Evolutionary conservation across 208 protist genomes (phyloP), one percentile per base, ranked within the genome.

Genomic region (Polymyxa betae): DNA sequence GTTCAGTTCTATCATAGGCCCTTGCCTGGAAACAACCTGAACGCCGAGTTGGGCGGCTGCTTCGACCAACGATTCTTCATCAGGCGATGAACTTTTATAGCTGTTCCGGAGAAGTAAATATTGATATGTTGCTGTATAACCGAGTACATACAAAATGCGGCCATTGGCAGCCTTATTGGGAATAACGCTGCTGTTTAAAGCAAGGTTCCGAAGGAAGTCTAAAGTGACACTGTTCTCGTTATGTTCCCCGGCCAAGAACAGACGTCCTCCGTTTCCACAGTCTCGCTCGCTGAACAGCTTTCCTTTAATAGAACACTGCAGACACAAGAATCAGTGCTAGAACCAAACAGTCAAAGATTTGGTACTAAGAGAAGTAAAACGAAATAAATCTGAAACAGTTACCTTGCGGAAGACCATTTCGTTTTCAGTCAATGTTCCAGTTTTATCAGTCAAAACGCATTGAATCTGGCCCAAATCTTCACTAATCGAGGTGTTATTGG

Each of bases 371-470:
- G n/a, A n/a, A n/a, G n/a, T n/a, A n/a, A n/a, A n/a, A n/a, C n/a
- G n/a, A n/a, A n/a, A n/a, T n/a, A n/a, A n/a, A n/a, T n/a, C n/a
- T 12, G 40, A 35, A 38, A 5, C n/a, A 5, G 16, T 5, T 82
- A 82, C 92, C 41, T 92, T 52, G 49, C 78, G 35, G 88, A 95
- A 95, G 0, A 49, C 10, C 94, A 96, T 96, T 20, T 89, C 88
- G 89, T 96, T 96, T 45, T 91, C 88, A 0, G 94, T 96, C 44
- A 96, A 88, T 40, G 94, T 96, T 0, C 94, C 94, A n/a, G 94
- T 96, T 90, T 95, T 95, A 88, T 95, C 94, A 29, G 92, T 93
- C 88, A 95, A 95, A 41, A 95, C 72, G 72, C 93, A 94, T 49
- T 95, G 87, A 24, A 96, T 93, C 44, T 93, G 90, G 0, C 94